Conservation (phyloP, 805 yeast genomes). For the Metschnikowia henanensis region DNA sequence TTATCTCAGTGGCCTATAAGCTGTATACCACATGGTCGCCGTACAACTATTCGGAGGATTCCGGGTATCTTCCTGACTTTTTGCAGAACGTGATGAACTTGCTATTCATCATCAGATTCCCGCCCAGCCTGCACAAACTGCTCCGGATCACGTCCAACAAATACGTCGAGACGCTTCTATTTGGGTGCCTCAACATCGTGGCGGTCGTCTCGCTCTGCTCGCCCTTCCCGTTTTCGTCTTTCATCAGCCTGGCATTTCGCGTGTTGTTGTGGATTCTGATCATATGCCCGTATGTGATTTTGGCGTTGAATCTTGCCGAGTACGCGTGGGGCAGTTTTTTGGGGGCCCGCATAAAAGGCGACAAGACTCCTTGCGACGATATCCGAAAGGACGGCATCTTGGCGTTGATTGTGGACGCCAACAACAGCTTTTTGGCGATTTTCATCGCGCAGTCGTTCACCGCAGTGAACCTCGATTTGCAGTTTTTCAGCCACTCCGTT, state of each 20-base stretch:
- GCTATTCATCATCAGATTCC: conserved; percentile 29
- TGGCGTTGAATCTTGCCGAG: conserved; percentile 16
- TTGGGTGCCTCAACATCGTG: conserved; percentile 22
- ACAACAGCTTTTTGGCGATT: conserved; percentile 36
- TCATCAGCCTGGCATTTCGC: conserved; percentile 13
- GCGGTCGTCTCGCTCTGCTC: conserved; percentile 16
- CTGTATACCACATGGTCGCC: conserved; percentile 7
- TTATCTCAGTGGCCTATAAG: conserved; percentile 7
- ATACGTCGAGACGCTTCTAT: conserved; percentile 20
- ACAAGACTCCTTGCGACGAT: conserved; percentile 1
- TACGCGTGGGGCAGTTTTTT: background rate
- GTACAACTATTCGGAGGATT: conserved; percentile 7
- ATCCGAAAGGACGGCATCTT: background rate
- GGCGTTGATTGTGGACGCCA: conserved; percentile 24
- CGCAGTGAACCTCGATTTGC: conserved; percentile 24
- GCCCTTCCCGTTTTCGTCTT: conserved; percentile 9
- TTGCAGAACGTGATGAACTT: conserved; percentile 28
- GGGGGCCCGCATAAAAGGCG: background rate
- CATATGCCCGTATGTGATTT: conserved; percentile 23
- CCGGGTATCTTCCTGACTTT: conserved; percentile 20
- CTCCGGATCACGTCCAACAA: conserved; percentile 6
- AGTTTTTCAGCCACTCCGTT: conserved; percentile 9
- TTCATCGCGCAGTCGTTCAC: conserved; percentile 36
- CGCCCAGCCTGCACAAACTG: conserved; percentile 12
- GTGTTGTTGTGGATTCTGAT: conserved; percentile 20